These are phyloP conservation scores for Saturnispora ahearnii DNA, from an alignment of 805 yeast genomes.

Conservation along the genomic window DNA sequence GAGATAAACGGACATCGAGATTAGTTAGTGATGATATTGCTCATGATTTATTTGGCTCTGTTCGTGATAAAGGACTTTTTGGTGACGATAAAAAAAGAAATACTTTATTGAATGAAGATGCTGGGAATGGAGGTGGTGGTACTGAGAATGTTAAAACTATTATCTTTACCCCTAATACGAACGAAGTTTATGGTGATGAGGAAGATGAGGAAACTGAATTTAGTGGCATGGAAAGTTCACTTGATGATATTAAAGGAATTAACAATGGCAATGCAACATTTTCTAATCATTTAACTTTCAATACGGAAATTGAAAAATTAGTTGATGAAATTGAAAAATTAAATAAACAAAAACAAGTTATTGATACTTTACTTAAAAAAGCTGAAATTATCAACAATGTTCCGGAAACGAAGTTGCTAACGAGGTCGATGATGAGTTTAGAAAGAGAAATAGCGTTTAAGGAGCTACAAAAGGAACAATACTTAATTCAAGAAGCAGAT, in stretches of 20 bases:
- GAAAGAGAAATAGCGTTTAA: constrained; percentile 65
- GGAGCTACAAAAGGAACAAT: constrained; percentile 71
- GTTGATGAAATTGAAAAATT: constrained; percentile 48
- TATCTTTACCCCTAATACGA: neutral
- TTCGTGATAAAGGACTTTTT: constrained; percentile 17
- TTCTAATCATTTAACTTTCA: constrained; percentile 30
- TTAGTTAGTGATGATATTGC: constrained; percentile 25
- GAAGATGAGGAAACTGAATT: neutral
- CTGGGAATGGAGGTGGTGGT: neutral
- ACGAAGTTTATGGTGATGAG: neutral
- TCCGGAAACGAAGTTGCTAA: constrained; percentile 57
- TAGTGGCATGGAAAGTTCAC: constrained; percentile 11
- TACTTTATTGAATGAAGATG: neutral
- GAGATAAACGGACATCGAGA: constrained; percentile 16
- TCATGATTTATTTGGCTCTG: constrained; percentile 26
- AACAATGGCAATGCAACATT: neutral
- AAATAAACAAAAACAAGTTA: constrained; percentile 51
- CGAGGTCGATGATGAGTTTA: constrained; percentile 57
- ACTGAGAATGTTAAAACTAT: neutral
- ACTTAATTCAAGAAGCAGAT: constrained; percentile 73
- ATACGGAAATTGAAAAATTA: constrained; percentile 58
- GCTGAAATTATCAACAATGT: constrained; percentile 79
- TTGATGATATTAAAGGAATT: neutral
- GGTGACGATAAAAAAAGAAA: constrained; percentile 2
- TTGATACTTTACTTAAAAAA: constrained; percentile 61